Percentiles rank a stretch among this genome's conserved stretches.
phyloP scores from a whole-genome alignment of 371 early-diverging fungal genomes.

The Funneliformis caledonium region DNA sequence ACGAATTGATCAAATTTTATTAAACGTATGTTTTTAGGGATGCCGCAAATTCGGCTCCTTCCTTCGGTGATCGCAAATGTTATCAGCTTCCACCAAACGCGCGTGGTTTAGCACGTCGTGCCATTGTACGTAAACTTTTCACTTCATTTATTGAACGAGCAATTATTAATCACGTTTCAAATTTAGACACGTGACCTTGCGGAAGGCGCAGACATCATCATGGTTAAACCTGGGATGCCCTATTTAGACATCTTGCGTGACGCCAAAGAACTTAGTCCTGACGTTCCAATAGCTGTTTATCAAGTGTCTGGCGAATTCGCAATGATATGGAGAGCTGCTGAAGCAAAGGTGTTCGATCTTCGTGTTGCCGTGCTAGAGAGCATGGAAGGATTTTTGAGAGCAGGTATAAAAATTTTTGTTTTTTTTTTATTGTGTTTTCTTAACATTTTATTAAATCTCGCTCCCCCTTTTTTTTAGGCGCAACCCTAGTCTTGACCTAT shows the following conservation, averaged over 20 bases:
- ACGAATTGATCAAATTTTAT: background rate
- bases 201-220: constrained; percentile 96
- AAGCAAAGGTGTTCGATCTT: constrained; percentile 86
- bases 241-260: constrained; percentile 96
- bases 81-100: constrained; percentile 94
- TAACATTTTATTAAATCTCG: constrained; percentile 1
- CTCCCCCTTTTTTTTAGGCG: constrained; percentile 50
- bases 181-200: constrained; percentile 76
- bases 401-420: constrained; percentile 60
- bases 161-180: background rate
- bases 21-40: constrained; percentile 58
- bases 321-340: constrained; percentile 89
- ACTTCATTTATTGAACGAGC: background rate
- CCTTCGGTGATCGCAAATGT: constrained; percentile 90
- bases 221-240: constrained; percentile 96
- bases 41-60: constrained; percentile 91
- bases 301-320: constrained; percentile 97
- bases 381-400: constrained; percentile 82
- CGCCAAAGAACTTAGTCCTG: constrained; percentile 69
- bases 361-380: constrained; percentile 85
- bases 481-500: constrained; percentile 90
- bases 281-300: constrained; percentile 84
- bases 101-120: constrained; percentile 88
- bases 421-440: background rate
- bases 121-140: constrained; percentile 57